Conservation (phyloP, 441 rosid genomes). For the Adansonia rubrostipa region DNA sequence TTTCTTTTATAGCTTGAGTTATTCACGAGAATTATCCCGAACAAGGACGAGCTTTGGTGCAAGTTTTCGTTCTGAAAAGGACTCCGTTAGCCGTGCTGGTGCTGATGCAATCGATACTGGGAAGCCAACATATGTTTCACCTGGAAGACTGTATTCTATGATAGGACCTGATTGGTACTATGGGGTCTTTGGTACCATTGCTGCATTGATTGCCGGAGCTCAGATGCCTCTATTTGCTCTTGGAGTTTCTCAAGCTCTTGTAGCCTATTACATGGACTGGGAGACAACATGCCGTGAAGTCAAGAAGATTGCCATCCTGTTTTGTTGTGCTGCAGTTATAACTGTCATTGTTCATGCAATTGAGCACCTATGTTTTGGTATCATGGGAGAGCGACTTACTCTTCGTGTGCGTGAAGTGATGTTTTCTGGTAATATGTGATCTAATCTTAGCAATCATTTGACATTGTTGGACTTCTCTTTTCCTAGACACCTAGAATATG, state of each 20-base stretch:
- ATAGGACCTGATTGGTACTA: constrained; percentile 82
- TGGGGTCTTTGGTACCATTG: constrained; percentile 64
- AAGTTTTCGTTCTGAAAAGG: constrained; percentile 87
- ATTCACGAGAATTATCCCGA: constrained; percentile 70
- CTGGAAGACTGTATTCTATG: constrained; percentile 75
- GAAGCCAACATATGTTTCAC: constrained; percentile 48
- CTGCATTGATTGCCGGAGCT: constrained; percentile 81
- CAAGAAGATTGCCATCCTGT: constrained; percentile 72
- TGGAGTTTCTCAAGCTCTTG: constrained; percentile 90
- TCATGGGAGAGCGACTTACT: constrained; percentile 90
- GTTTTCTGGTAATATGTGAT: constrained; percentile 61
- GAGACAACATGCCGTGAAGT: constrained; percentile 67
- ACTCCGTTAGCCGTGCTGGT: constrained; percentile 56
- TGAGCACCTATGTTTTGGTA: constrained; percentile 75
- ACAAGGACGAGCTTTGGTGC: constrained; percentile 67
- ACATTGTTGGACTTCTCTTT: not conserved
- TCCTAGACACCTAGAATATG: not conserved
- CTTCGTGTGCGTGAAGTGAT: constrained; percentile 80
- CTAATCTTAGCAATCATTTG: not conserved
- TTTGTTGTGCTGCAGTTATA: constrained; percentile 67
- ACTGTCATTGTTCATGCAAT: constrained; percentile 66
- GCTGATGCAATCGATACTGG: constrained; percentile 48
- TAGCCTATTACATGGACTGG: constrained; percentile 83
- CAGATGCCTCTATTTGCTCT: constrained; percentile 97
- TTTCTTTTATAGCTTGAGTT: constrained; percentile 45